phyloP scores from a whole-genome alignment of 2,329 filamentous ascomycete genomes.

The Ciborinia camelliae region DNA sequence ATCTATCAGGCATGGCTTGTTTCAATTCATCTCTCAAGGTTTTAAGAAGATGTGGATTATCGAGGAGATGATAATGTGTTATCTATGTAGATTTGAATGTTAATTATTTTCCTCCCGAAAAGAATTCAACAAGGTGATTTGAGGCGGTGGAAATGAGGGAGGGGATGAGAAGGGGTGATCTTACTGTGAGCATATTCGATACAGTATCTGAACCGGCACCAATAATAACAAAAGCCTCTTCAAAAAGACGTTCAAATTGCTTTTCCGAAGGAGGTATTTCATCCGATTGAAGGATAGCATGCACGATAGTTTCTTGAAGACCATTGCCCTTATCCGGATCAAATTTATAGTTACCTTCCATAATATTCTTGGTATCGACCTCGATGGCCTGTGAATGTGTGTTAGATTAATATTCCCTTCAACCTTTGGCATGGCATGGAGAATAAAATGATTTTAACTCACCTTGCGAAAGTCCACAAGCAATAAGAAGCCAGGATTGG shows the following conservation, averaged over 20 bases:
- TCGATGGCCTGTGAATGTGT: constrained; percentile 6
- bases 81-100: not conserved
- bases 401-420: not conserved
- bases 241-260: constrained; percentile 20
- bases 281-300: constrained; percentile 24
- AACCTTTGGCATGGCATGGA: no score
- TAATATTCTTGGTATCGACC: constrained; percentile 10
- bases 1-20: constrained; percentile 11
- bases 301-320: constrained; percentile 23
- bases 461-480: constrained; percentile 9
- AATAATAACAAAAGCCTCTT: constrained; percentile 28
- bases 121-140: no score
- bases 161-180: not conserved
- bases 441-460: no score
- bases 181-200: constrained; percentile 21
- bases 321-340: constrained; percentile 17
- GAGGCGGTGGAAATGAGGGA: no score
- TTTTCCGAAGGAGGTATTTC: constrained; percentile 25
- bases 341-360: constrained; percentile 4
- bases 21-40: constrained; percentile 26
- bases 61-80: constrained; percentile 25
- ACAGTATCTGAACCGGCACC: constrained; percentile 28
- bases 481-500: not conserved
- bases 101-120: no score
- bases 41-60: constrained; percentile 22